Conservation (phyloP, 1,284 basidiomycete genomes). For the Albatrellus sp. region DNA sequence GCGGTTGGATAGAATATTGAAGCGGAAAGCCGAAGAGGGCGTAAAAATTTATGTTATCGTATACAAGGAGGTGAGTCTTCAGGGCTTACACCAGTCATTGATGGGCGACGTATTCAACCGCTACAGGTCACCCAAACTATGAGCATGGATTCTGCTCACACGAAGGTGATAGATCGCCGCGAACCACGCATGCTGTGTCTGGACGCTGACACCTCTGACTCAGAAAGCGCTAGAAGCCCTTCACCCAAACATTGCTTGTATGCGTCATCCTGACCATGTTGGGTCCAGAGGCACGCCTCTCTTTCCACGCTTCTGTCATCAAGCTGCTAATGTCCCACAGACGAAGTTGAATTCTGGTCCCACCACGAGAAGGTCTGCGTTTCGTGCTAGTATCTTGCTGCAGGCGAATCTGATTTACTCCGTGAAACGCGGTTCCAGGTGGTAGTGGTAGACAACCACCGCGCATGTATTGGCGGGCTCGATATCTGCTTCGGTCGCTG, state of each 20-base stretch:
- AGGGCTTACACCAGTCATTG: background rate
- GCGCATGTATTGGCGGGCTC: slow-evolving; percentile 73
- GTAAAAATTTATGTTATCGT: slow-evolving; percentile 84
- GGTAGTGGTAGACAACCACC: slow-evolving; percentile 78
- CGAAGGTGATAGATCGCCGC: slow-evolving; percentile 38
- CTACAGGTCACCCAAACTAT: slow-evolving; percentile 76
- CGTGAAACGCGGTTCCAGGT: slow-evolving; percentile 25
- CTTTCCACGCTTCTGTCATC: background rate
- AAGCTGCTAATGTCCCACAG: slow-evolving; percentile 20
- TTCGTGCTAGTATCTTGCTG: too few species aligned
- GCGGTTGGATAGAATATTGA: slow-evolving; percentile 74
- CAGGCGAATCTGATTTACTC: too few species aligned
- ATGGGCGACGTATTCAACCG: background rate
- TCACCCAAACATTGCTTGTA: slow-evolving; percentile 78
- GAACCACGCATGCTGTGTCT: slow-evolving; percentile 1
- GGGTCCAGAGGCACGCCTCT: slow-evolving; percentile 54
- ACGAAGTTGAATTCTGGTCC: slow-evolving; percentile 70
- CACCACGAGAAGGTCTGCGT: slow-evolving; percentile 56
- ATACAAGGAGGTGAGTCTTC: slow-evolving; percentile 62
- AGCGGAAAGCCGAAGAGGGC: slow-evolving; percentile 82
- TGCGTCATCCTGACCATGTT: slow-evolving; percentile 85
- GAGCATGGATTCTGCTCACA: slow-evolving; percentile 77
- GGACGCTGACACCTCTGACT: slow-evolving; percentile 1
- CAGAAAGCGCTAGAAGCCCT: slow-evolving; percentile 67
- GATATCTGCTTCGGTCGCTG: slow-evolving; percentile 93